Percentiles rank a stretch among this genome's conserved stretches.
Evolutionary conservation across 2,329 filamentous ascomycete genomes (phyloP).

Genomic region (Ophiobolus disseminans): DNA sequence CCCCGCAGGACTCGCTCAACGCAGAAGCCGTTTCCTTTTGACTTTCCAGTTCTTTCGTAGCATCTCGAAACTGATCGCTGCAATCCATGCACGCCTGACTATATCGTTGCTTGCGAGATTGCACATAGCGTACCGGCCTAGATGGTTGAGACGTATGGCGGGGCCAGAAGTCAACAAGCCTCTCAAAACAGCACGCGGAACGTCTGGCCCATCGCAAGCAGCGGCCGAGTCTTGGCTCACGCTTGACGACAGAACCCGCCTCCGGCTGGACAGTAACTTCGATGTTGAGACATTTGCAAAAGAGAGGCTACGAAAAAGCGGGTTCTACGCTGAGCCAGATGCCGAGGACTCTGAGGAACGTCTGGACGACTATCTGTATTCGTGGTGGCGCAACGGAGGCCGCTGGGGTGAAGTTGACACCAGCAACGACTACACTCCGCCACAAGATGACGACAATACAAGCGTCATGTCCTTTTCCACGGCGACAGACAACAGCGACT

Average conservation of each 20-base stretch:
- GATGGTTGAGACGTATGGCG: slow-evolving; percentile 66
- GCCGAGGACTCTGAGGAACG: slow-evolving; percentile 63
- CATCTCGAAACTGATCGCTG: slow-evolving; percentile 71
- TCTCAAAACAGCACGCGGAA: not conserved
- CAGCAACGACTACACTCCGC: slow-evolving; percentile 77
- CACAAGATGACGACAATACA: slow-evolving; percentile 72
- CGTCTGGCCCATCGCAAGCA: not conserved
- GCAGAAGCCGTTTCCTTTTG: slow-evolving; percentile 79
- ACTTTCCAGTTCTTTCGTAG: slow-evolving; percentile 77
- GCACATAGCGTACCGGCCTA: slow-evolving; percentile 68
- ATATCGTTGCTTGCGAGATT: slow-evolving; percentile 64
- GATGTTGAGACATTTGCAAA: slow-evolving; percentile 85
- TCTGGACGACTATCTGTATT: slow-evolving; percentile 77
- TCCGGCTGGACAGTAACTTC: slow-evolving; percentile 50
- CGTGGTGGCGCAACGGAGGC: slow-evolving; percentile 82
- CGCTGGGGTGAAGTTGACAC: slow-evolving; percentile 84
- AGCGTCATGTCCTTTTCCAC: slow-evolving; percentile 76
- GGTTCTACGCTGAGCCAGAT: slow-evolving; percentile 32
- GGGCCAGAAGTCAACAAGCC: slow-evolving; percentile 41
- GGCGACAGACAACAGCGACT: slow-evolving; percentile 53
- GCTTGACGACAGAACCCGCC: slow-evolving; percentile 30
- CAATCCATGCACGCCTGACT: slow-evolving; percentile 63
- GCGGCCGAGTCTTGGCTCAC: slow-evolving; percentile 31
- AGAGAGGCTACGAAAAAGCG: slow-evolving; percentile 59
- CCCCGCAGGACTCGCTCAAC: slow-evolving; percentile 80